phyloP scores from a whole-genome alignment of 495 filamentous ascomycete genomes.

The Talaromyces stipitatus region DNA sequence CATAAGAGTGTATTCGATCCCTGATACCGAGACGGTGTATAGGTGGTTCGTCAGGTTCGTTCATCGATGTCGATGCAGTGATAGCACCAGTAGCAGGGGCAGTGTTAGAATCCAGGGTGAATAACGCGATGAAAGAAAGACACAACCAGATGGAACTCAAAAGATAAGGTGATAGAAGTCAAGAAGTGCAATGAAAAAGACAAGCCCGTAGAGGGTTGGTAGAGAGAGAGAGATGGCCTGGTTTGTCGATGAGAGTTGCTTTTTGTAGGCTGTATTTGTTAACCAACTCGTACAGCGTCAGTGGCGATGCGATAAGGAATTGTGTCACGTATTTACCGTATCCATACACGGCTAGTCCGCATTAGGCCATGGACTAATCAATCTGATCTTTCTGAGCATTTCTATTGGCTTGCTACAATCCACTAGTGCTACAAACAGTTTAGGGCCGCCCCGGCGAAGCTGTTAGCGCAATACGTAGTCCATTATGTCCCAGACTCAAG shows the following conservation, averaged over 20 bases:
- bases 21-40: slow-evolving; percentile 6
- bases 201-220: neutral
- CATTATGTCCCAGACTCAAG: neutral
- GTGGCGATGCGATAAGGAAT: neutral
- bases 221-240: neutral
- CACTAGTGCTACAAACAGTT: neutral
- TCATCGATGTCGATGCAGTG: slow-evolving; percentile 6
- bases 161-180: neutral
- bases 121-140: neutral
- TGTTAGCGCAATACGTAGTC: neutral
- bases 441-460: neutral
- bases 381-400: neutral
- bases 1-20: slow-evolving; percentile 7
- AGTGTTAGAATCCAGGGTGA: neutral
- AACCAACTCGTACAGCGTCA: neutral
- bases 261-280: neutral
- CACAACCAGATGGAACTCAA: neutral
- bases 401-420: neutral
- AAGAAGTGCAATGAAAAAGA: neutral
- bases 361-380: neutral
- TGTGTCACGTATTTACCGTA: neutral
- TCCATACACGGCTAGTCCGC: neutral
- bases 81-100: neutral
- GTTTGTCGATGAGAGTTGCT: neutral
- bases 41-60: slow-evolving; percentile 8